Evolutionary conservation across 129 eudicot genomes (phyloP), one percentile per base, ranked within the genome.

Genomic region (Daucus carota): DNA sequence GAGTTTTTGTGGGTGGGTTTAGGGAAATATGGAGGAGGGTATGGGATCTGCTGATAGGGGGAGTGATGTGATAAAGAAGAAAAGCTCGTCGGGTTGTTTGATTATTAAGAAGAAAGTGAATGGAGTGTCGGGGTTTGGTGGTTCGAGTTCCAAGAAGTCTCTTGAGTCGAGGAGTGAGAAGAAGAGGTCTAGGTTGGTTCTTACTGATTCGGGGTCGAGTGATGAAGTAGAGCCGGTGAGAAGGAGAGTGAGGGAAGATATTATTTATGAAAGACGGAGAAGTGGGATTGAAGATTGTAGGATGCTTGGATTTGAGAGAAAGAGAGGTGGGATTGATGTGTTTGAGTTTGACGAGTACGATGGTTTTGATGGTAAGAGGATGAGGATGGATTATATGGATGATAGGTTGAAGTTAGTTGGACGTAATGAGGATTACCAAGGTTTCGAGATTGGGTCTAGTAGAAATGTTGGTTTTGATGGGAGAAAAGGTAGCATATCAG

Each of bases 51-150:
- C 72, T 69, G 80, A 65, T 15, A 75, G 73, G 34, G 82, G 90
- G 73, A 78, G 85, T n/a, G 96, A 88, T 47, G 86, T 94, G 54
- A 67, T 91, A 31, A 95, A 95, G 90, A 91, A 84, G 72, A 89
- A 88, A 74, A 95, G 84, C 65, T 86, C 96, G 17, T 87, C 97
- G 22, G 99, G 97, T 18, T 91, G 97, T 84, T 86, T 95, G 82
- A 88, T 94, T 60, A 87, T 94, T 1, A 94, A 94, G 78, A 91
- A 86, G 80, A 91, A 88, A 72, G 76, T 62, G 42, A 63, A 63
- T 63, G 70, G 70, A 31, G 70, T 63, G 2, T 13, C 70, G 20
- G 40, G 70, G 28, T 73, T 80, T 79, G 84, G 86, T 34, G 81
- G 73, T 76, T 69, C 83, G 17, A 57, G 69, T 22, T 81, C 86